These are phyloP conservation scores for Solanum etuberosum DNA, from an alignment of 257 asterid genomes.

Conservation along the genomic window DNA sequence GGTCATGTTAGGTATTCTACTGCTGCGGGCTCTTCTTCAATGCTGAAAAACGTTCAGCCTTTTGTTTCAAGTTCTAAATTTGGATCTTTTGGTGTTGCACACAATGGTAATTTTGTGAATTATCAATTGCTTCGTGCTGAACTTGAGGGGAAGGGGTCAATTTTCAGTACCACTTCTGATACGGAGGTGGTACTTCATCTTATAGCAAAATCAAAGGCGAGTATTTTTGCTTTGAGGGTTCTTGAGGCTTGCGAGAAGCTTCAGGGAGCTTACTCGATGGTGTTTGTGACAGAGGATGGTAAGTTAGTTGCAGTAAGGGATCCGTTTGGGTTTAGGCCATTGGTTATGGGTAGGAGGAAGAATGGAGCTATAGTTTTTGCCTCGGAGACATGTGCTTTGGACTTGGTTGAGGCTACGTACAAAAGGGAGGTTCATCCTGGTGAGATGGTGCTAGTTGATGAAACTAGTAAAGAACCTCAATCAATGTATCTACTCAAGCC, in stretches of 20 bases:
- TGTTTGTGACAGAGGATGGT: conserved; percentile 28
- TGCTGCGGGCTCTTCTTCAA: conserved; percentile 61
- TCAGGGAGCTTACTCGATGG: conserved; percentile 81
- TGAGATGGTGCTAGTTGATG: conserved; percentile 35
- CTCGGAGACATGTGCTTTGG: conserved; percentile 41
- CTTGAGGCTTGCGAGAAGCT: conserved; percentile 81
- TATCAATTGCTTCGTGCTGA: conserved; percentile 65
- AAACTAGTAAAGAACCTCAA: conserved; percentile 8
- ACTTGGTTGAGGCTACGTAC: conserved; percentile 62
- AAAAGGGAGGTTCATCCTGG: conserved; percentile 43
- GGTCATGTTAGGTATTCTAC: conserved; percentile 93
- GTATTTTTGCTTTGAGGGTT: conserved; percentile 59
- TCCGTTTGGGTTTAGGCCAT: conserved; percentile 37
- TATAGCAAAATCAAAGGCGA: conserved; percentile 65
- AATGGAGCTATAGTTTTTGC: conserved; percentile 36
- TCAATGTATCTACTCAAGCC: conserved; percentile 41
- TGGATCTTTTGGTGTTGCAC: conserved; percentile 90
- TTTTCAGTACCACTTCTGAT: conserved; percentile 76
- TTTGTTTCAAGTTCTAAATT: conserved; percentile 72
- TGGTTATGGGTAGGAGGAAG: conserved; percentile 43
- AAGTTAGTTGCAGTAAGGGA: conserved; percentile 36
- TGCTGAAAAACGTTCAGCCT: conserved; percentile 92
- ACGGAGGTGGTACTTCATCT: conserved; percentile 82
- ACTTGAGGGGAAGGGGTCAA: conserved; percentile 76
- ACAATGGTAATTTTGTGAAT: conserved; percentile 88